These are phyloP conservation scores for Mycena vitilis DNA, from an alignment of 768 basidiomycete species.

Conservation along the genomic window DNA sequence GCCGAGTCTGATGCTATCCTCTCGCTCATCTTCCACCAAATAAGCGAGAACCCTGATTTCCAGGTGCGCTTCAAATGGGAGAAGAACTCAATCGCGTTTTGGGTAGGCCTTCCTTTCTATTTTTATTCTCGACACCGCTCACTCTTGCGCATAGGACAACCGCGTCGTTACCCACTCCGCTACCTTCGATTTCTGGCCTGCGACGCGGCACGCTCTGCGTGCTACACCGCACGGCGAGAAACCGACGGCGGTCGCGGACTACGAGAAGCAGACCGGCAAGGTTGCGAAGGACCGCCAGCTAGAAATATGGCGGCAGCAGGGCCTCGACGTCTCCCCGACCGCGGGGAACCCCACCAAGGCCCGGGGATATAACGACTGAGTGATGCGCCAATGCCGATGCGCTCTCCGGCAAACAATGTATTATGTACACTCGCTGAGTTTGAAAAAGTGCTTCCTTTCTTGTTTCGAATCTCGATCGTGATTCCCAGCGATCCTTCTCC, in stretches of 20 bases:
- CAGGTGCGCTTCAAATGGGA: slow-evolving; percentile 86
- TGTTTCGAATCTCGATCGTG: not conserved
- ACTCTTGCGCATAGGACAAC: slow-evolving; percentile 27
- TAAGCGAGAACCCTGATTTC: slow-evolving; percentile 76
- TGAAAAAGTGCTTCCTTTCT: not conserved
- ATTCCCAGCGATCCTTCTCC: not conserved
- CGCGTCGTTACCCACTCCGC: slow-evolving; percentile 77
- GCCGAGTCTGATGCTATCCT: slow-evolving; percentile 83
- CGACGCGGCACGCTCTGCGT: slow-evolving; percentile 80
- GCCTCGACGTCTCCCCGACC: slow-evolving; percentile 54
- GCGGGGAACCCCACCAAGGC: slow-evolving; percentile 49
- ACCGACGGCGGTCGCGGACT: slow-evolving; percentile 80
- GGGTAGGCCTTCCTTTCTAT: slow-evolving; percentile 56
- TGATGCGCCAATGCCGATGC: slow-evolving; percentile 11
- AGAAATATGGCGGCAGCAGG: slow-evolving; percentile 78
- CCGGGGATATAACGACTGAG: slow-evolving; percentile 73
- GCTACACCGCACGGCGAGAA: slow-evolving; percentile 86
- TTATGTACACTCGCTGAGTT: slow-evolving; percentile 1
- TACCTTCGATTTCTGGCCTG: slow-evolving; percentile 86
- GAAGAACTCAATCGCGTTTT: slow-evolving; percentile 81
- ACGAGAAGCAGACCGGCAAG: slow-evolving; percentile 72
- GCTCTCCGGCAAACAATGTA: not conserved
- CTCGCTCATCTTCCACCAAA: slow-evolving; percentile 75
- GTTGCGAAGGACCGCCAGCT: slow-evolving; percentile 78
- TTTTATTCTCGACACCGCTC: not conserved